phyloP scores from a whole-genome alignment of 2,329 filamentous ascomycete genomes.

The Epichloe sibirici region DNA sequence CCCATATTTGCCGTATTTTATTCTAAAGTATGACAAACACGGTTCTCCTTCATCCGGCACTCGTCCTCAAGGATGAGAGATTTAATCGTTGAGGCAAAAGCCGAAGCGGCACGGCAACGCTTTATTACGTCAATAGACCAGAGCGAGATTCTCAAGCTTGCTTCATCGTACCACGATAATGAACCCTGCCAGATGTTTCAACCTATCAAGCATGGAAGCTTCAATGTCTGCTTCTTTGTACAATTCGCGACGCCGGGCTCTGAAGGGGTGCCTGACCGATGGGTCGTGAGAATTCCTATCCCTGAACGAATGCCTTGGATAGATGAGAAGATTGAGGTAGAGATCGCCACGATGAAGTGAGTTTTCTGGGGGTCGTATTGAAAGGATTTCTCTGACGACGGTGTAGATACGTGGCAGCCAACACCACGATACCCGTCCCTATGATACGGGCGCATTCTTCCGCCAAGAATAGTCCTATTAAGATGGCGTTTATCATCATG shows the following conservation, averaged over 20 bases:
- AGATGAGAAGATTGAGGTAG: slow-evolving; percentile 8
- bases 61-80: neutral
- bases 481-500: slow-evolving; percentile 11
- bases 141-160: slow-evolving; percentile 5
- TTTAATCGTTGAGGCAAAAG: neutral
- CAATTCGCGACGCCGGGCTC: slow-evolving; percentile 4
- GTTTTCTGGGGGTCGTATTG: neutral
- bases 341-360: slow-evolving; percentile 12
- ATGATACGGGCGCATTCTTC: slow-evolving; percentile 6
- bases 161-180: slow-evolving; percentile 9
- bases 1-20: neutral
- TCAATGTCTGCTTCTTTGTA: slow-evolving; percentile 12
- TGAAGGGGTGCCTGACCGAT: neutral
- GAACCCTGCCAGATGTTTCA: slow-evolving; percentile 9
- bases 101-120: slow-evolving; percentile 3
- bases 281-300: slow-evolving; percentile 11
- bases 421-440: slow-evolving; percentile 9
- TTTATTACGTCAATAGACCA: slow-evolving; percentile 8
- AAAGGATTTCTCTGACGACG: neutral
- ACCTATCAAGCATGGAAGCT: slow-evolving; percentile 8
- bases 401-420: slow-evolving; percentile 7
- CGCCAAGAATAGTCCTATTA: slow-evolving; percentile 1
- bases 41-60: neutral
- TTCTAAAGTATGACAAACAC: neutral
- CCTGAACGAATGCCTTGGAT: slow-evolving; percentile 1